Percentiles rank a stretch among this genome's conserved stretches.
Evolutionary conservation across 352 stramenopile genomes (phyloP).

Genomic region (Phytophthora macrochlamydospora): DNA sequence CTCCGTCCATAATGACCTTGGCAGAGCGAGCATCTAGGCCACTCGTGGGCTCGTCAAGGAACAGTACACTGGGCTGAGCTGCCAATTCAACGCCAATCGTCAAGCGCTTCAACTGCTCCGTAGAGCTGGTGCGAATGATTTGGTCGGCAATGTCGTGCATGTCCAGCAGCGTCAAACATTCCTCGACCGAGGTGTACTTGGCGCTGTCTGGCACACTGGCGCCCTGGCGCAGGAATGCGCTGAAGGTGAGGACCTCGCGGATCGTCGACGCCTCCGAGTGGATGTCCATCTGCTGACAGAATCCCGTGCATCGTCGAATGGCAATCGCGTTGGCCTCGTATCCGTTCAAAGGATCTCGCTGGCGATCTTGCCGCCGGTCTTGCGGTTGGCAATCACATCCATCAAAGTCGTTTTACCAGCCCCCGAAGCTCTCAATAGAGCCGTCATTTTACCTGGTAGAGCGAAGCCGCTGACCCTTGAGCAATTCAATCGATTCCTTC

Average conservation of each 20-base stretch:
- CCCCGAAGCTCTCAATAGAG: not conserved
- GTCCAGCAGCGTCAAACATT: slow-evolving; percentile 18
- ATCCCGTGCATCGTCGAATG: slow-evolving; percentile 47
- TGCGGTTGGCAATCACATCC: not conserved
- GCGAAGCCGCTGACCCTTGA: not conserved
- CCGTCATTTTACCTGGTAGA: not conserved
- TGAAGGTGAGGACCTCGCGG: slow-evolving; percentile 56
- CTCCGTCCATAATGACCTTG: slow-evolving; percentile 64
- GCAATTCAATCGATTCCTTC: not conserved
- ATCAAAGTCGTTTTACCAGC: slow-evolving; percentile 1
- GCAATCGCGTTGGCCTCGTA: slow-evolving; percentile 36
- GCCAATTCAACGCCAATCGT: slow-evolving; percentile 58
- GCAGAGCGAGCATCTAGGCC: slow-evolving; percentile 77
- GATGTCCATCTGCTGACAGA: slow-evolving; percentile 83
- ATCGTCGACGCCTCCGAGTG: slow-evolving; percentile 87
- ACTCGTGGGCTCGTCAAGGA: slow-evolving; percentile 66
- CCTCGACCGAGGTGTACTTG: slow-evolving; percentile 17
- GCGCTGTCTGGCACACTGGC: slow-evolving; percentile 8
- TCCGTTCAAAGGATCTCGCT: slow-evolving; percentile 11
- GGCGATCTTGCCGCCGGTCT: not conserved
- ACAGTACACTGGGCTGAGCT: slow-evolving; percentile 66
- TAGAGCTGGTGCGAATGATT: slow-evolving; percentile 22
- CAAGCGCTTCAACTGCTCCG: slow-evolving; percentile 36
- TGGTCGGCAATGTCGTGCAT: slow-evolving; percentile 19
- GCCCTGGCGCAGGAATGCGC: slow-evolving; percentile 27